Evolutionary conservation across 352 stramenopile species (phyloP).

Genomic region (Blastocystis sp.): DNA sequence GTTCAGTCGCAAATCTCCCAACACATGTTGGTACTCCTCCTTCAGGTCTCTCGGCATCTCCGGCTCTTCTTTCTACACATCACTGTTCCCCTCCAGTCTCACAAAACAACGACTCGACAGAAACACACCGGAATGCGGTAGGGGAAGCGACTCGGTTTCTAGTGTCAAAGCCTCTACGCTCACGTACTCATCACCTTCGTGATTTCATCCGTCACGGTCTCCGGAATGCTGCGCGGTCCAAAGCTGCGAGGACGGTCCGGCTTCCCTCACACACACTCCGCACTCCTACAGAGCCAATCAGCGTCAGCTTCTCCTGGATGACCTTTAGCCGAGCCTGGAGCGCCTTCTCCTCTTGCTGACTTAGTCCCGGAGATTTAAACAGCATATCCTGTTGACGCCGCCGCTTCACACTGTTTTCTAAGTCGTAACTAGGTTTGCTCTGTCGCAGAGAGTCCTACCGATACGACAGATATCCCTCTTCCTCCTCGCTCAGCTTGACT

Average conservation of each 20-base stretch:
- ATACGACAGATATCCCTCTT: not conserved
- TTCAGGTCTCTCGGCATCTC: not conserved
- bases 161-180: not conserved
- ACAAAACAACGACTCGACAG: not conserved
- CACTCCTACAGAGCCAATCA: not conserved
- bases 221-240: not conserved
- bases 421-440: not conserved
- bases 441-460: not conserved
- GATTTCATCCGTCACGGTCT: not conserved
- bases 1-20: not conserved
- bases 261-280: not conserved
- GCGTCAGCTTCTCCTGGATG: not conserved
- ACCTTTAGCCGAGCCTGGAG: not conserved
- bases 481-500: not conserved
- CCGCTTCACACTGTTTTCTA: not conserved
- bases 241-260: not conserved
- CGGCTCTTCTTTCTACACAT: not conserved
- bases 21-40: not conserved
- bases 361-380: not conserved
- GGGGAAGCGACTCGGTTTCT: not conserved
- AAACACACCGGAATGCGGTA: not conserved
- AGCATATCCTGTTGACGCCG: not conserved
- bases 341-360: slow-evolving; percentile 14
- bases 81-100: not conserved
- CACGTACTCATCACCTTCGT: not conserved